phyloP scores from a whole-genome alignment of 768 basidiomycete species.

The Chalciporus piperatus region DNA sequence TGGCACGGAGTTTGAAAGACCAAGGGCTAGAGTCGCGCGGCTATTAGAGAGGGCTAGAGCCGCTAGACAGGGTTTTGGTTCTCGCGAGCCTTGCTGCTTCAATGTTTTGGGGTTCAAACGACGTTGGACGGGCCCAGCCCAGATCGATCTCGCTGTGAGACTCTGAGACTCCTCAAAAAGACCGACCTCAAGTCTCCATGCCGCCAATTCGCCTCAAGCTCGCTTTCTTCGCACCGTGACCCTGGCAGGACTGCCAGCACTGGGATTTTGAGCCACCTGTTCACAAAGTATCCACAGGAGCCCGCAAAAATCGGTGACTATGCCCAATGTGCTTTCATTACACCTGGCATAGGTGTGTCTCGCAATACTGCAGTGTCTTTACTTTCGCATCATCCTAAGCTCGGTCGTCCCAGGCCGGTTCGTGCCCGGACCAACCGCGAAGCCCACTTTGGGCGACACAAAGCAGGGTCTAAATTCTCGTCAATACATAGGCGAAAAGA shows the following conservation, averaged over 20 bases:
- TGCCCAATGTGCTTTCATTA: constrained; percentile 52
- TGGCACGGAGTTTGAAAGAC: too few species aligned
- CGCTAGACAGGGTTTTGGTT: too few species aligned
- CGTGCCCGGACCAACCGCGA: constrained; percentile 38
- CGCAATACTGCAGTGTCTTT: background rate
- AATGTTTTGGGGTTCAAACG: constrained; percentile 16
- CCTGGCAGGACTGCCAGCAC: constrained; percentile 38
- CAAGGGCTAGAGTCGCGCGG: too few species aligned
- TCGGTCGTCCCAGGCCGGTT: constrained; percentile 28
- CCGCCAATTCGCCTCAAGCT: constrained; percentile 39
- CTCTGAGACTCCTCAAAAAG: constrained; percentile 17
- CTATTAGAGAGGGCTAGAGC: too few species aligned
- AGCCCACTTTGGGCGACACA: constrained; percentile 43
- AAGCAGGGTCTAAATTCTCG: constrained; percentile 49
- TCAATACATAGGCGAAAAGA: constrained; percentile 36
- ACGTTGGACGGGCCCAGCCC: background rate
- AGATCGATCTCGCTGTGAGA: constrained; percentile 11
- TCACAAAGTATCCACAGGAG: constrained; percentile 41
- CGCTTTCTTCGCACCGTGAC: constrained; percentile 55
- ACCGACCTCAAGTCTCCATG: background rate
- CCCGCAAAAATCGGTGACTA: constrained; percentile 53
- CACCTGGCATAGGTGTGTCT: constrained; percentile 47
- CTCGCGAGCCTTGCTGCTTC: too few species aligned
- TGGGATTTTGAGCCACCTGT: constrained; percentile 42
- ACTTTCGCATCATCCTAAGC: background rate